A percentile compares a stretch with the other conserved stretches of the same genome.
phyloP scores from a whole-genome alignment of 441 rosid genomes.

The Viola pubescens region DNA sequence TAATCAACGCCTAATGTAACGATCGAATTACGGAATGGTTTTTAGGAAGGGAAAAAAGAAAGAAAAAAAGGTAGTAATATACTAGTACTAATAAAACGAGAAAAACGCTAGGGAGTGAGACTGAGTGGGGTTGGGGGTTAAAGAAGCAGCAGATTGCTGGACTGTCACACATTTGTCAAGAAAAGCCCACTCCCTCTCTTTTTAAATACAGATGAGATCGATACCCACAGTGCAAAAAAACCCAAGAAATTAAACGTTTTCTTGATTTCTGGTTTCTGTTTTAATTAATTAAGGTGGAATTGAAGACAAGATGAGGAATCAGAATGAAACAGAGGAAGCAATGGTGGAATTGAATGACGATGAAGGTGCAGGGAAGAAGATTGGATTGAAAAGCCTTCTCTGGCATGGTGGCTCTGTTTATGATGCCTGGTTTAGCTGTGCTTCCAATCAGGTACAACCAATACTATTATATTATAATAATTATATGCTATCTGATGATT shows the following conservation, averaged over 20 bases:
- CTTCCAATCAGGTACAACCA: slow-evolving; percentile 69
- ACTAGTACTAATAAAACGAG: slow-evolving; percentile 9
- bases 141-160: slow-evolving; percentile 16
- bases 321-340: slow-evolving; percentile 54
- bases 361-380: slow-evolving; percentile 24
- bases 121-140: slow-evolving; percentile 5
- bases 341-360: slow-evolving; percentile 1
- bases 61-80: too few species aligned
- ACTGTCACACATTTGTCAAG: slow-evolving; percentile 24
- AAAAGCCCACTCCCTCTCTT: not conserved
- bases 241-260: slow-evolving; percentile 4
- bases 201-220: slow-evolving; percentile 9
- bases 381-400: slow-evolving; percentile 52
- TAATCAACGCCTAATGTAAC: too few species aligned
- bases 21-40: too few species aligned
- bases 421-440: slow-evolving; percentile 99
- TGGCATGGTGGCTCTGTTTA: slow-evolving; percentile 99
- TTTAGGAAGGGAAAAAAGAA: too few species aligned
- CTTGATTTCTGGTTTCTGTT: slow-evolving; percentile 5
- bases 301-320: slow-evolving; percentile 26
- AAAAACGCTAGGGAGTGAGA: slow-evolving; percentile 8
- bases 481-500: not conserved
- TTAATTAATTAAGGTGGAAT: slow-evolving; percentile 16
- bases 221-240: too few species aligned
- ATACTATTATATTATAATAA: not conserved